Conservation (phyloP, 176 grass and related monocot species). For the Aegilops umbellulata region DNA sequence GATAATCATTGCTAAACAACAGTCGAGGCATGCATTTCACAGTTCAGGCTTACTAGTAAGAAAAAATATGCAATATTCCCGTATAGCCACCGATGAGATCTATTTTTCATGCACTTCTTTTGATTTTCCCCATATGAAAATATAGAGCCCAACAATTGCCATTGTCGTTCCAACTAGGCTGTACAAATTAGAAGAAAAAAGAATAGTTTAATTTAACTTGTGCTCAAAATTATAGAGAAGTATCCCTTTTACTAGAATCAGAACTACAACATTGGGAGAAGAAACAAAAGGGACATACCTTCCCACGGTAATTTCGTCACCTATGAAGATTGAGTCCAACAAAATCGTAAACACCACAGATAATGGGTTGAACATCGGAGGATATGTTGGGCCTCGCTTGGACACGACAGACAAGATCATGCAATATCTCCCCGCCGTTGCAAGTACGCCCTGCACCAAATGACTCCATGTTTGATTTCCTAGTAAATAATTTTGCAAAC, state of each 20-base stretch:
- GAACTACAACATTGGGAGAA: neutral
- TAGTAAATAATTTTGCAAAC: neutral
- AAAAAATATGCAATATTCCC: too few species aligned
- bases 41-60: too few species aligned
- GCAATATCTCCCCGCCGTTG: conserved; percentile 41
- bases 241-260: neutral
- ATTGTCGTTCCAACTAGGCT: neutral
- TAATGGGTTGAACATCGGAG: conserved; percentile 50
- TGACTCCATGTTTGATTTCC: neutral
- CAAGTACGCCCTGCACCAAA: conserved; percentile 41
- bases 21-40: too few species aligned
- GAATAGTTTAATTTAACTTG: neutral
- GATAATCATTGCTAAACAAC: too few species aligned
- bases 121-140: conserved; percentile 2
- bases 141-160: neutral
- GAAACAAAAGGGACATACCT: conserved; percentile 36
- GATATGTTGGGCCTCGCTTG: conserved; percentile 41
- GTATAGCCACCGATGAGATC: too few species aligned
- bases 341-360: conserved; percentile 39
- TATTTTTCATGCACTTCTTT: neutral
- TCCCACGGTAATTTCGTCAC: conserved; percentile 41
- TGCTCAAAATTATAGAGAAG: neutral
- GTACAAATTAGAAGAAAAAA: neutral
- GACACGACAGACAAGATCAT: conserved; percentile 47
- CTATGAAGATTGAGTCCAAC: conserved; percentile 30